Base-by-base conservation (phyloP, 2,329 filamentous ascomycete genomes). In the Chrysoporthe austroafricana region DNA sequence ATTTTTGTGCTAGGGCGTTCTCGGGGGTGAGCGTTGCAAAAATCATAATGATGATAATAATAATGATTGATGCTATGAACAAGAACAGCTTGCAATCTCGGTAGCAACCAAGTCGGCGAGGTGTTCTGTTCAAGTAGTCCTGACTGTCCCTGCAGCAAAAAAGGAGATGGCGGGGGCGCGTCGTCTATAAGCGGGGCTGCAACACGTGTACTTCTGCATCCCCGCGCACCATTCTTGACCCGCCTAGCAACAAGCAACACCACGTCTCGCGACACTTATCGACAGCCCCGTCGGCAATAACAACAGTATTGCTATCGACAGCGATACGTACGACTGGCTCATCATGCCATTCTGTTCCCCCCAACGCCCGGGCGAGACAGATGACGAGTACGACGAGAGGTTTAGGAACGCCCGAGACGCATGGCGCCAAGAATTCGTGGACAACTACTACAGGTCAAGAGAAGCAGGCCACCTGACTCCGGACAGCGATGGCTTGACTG, bases 11-110 rank as follows among this genome's bases (percentile, higher is more conserved):
- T 5, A 9, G 36, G n/a, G 36, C 52, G 39, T 64, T 64, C 16
- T 64, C 62, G 13, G 62, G 62, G 26, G 62, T 64, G 18, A 64
- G 54, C 34, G 62, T 64, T 64, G 62, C 62, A 18, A 57, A 57
- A 4, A 57, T 5, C 6, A 32, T 26, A 26, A 18, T 6, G 32
- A 1, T 11, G 32, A 39, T 4, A 57, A 26, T 26, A 26, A 26
- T 36, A 32, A 57, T 36, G 7, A 11, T n/a, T 26, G 2, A 26
- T 26, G 0, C 0, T 26, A 26, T 26, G 26, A 26, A 26, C 26
- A 26, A 26, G 26, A 26, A 26, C 26, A 26, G 26, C 26, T 26
- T 26, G 26, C 26, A 26, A 26, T 26, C 2, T 0, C 0, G 26
- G 26, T 26, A 26, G 26, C 26, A 26, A 9, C 36, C 36, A 39